Conservation (phyloP, 768 basidiomycete species). For the Mrakia blollopis region DNA sequence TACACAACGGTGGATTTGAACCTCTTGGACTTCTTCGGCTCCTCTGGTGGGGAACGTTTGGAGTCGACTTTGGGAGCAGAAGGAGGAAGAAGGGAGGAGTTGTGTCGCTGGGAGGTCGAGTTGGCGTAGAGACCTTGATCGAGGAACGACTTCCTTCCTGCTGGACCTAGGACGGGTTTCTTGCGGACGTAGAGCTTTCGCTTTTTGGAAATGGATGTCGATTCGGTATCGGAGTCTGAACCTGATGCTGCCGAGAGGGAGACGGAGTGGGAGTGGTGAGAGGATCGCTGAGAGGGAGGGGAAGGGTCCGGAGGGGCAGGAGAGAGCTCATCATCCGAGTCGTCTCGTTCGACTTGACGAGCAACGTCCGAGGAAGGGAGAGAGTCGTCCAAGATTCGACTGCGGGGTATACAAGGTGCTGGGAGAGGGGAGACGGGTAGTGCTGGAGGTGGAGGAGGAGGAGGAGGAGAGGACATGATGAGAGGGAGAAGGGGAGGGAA, state of each 20-base stretch:
- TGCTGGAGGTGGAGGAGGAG: no score
- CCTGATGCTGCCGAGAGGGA: not conserved
- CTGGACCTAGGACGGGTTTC: conserved; percentile 4
- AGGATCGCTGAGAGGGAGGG: not conserved
- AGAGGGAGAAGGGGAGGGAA: no score
- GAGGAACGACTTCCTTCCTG: conserved; percentile 7
- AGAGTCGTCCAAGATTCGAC: no score
- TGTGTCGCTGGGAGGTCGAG: not conserved
- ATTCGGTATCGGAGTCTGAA: not conserved
- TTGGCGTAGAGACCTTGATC: conserved; percentile 12
- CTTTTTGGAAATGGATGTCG: not conserved
- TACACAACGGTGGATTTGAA: not conserved
- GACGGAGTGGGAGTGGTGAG: not conserved
- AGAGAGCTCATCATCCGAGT: not conserved
- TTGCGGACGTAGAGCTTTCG: not conserved
- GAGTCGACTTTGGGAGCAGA: no score
- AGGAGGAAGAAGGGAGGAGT: not conserved
- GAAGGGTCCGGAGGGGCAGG: not conserved
- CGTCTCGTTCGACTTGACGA: not conserved
- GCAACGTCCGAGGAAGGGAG: not conserved
- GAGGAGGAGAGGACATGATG: no score
- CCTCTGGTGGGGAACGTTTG: not conserved
- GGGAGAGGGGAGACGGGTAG: no score
- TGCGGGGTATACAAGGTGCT: no score
- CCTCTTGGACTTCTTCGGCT: not conserved